These are phyloP conservation scores for Stylonectria norvegica DNA, from an alignment of 2,329 filamentous ascomycete genomes.

Conservation along the genomic window DNA sequence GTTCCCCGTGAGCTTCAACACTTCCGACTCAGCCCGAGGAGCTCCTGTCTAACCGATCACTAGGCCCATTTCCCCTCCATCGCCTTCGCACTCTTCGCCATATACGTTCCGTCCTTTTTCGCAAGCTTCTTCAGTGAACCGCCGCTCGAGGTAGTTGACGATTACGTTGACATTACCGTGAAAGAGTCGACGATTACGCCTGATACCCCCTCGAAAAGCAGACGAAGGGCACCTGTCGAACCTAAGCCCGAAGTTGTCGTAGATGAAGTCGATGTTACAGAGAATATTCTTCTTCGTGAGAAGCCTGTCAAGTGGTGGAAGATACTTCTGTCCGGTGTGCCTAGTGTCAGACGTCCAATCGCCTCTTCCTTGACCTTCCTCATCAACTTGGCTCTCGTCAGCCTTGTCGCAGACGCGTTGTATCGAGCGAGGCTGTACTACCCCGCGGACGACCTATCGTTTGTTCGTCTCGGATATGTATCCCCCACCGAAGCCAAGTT, in stretches of 20 bases:
- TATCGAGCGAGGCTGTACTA: conserved; percentile 70
- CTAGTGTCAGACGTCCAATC: conserved; percentile 65
- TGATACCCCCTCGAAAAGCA: conserved; percentile 29
- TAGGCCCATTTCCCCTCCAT: conserved; percentile 47
- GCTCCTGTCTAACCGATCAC: conserved; percentile 9
- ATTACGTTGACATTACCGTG: conserved; percentile 56
- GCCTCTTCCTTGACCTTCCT: conserved; percentile 66
- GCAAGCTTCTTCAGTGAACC: conserved; percentile 55
- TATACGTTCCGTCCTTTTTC: conserved; percentile 65
- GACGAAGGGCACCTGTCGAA: conserved; percentile 29
- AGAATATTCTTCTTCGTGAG: conserved; percentile 59
- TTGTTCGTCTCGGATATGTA: conserved; percentile 83
- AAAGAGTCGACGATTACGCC: conserved; percentile 42
- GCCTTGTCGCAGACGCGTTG: conserved; percentile 72
- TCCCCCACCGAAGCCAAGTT: conserved; percentile 77
- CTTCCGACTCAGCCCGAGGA: conserved; percentile 1
- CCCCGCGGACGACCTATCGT: conserved; percentile 71
- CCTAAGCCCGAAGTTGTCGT: conserved; percentile 36
- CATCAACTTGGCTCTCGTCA: conserved; percentile 67
- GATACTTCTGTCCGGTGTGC: conserved; percentile 72
- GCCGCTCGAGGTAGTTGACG: conserved; percentile 56
- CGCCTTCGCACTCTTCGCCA: conserved; percentile 59
- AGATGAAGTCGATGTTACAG: conserved; percentile 58
- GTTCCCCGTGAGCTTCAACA: conserved; percentile 35
- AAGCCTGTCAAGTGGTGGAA: conserved; percentile 54